phyloP scores from a whole-genome alignment of 805 yeast species.

The Metschnikowia proteae region DNA sequence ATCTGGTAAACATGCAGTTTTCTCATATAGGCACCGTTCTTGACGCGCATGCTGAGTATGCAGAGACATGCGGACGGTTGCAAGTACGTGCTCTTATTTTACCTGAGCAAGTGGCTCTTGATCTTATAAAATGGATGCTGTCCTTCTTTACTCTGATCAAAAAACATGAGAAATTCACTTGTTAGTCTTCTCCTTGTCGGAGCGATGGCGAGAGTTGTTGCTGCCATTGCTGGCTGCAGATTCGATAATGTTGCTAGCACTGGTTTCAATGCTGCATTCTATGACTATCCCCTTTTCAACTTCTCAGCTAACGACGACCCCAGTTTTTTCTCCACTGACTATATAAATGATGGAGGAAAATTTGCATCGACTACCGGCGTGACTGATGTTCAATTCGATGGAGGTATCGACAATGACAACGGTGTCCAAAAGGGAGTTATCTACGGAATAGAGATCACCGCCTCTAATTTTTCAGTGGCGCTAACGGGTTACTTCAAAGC shows the following conservation, averaged over 20 bases:
- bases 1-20: no score
- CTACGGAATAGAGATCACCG: not conserved
- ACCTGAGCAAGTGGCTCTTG: no score
- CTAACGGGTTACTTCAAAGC: conserved; percentile 4
- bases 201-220: not conserved
- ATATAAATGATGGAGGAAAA: not conserved
- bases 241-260: not conserved
- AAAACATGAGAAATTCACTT: no score
- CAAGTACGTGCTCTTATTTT: no score
- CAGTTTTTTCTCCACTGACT: conserved; percentile 3
- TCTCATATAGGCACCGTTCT: no score
- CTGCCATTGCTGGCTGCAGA: not conserved
- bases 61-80: no score
- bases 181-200: no score
- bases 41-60: no score
- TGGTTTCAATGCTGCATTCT: conserved; percentile 6
- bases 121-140: no score
- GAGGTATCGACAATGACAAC: no score
- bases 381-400: not conserved
- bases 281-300: conserved; percentile 2
- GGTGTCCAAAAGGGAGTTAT: not conserved
- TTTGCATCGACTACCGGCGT: conserved; percentile 1
- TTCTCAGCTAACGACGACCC: not conserved
- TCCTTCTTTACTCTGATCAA: no score
- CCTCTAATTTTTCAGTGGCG: not conserved